Percentiles rank a stretch among this genome's conserved stretches.
These are phyloP conservation scores for Stephanodiscus minutulus DNA, from an alignment of 108 stramenopile genomes.

Conservation along the genomic window DNA sequence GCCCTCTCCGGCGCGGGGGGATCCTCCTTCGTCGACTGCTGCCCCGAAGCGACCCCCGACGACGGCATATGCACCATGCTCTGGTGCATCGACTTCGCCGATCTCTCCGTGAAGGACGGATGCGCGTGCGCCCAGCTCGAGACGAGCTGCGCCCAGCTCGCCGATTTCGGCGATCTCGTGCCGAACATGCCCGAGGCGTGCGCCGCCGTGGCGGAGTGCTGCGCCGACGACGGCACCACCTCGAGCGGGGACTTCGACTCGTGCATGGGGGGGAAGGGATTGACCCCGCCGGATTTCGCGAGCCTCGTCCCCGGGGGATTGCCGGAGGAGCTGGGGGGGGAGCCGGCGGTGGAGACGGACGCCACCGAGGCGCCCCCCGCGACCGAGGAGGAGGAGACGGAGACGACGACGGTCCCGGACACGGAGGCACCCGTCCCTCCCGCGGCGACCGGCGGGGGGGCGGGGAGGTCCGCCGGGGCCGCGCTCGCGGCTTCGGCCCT, in stretches of 20 bases:
- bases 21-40: background rate
- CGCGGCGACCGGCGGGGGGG: no score
- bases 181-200: background rate
- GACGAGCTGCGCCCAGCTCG: background rate
- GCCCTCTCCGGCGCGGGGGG: background rate
- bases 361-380: no score
- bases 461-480: no score
- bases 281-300: background rate
- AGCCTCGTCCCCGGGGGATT: background rate
- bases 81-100: background rate
- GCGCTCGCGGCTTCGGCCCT: no score
- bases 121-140: background rate
- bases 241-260: background rate
- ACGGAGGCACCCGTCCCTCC: no score
- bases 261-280: background rate
- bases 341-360: no score
- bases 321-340: background rate
- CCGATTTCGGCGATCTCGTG: background rate
- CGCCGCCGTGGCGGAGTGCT: background rate
- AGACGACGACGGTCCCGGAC: no score
- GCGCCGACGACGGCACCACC: background rate
- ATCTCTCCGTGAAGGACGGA: background rate
- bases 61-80: conserved; percentile 13
- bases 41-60: background rate
- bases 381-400: no score